phyloP scores from a whole-genome alignment of 164 flowering plant species.

The Aristolochia fimbriata region DNA sequence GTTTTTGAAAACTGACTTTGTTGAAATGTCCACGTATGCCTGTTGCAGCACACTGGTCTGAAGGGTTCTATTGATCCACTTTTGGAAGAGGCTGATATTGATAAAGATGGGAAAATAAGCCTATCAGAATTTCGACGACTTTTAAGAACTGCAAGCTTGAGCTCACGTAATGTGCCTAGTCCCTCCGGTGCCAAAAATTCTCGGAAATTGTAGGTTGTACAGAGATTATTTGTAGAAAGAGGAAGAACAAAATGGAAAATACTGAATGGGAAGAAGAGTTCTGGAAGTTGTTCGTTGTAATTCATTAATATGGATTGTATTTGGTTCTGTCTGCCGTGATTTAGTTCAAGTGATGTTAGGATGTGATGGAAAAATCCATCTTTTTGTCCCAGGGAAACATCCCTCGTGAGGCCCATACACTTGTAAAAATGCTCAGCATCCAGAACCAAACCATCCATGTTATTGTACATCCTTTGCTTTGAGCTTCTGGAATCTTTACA shows the following conservation, averaged over 20 bases:
- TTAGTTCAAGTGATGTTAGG: background rate
- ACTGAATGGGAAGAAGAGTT: no score
- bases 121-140: constrained; percentile 81
- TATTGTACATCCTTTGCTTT: constrained; percentile 5
- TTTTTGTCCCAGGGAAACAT: no score
- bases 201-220: constrained; percentile 22
- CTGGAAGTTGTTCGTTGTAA: background rate
- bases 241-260: no score
- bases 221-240: no score
- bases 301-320: constrained; percentile 1
- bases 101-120: constrained; percentile 92
- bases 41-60: constrained; percentile 70
- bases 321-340: background rate
- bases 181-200: constrained; percentile 29
- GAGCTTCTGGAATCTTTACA: background rate
- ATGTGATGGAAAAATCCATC: no score
- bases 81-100: constrained; percentile 93
- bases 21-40: background rate
- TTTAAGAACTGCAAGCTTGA: constrained; percentile 81
- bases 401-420: no score
- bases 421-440: no score
- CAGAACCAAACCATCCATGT: background rate
- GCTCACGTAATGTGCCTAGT: constrained; percentile 40
- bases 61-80: constrained; percentile 86
- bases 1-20: background rate